Base-by-base conservation (phyloP, 305 asterid species). In the Fraxinus baroniana region DNA sequence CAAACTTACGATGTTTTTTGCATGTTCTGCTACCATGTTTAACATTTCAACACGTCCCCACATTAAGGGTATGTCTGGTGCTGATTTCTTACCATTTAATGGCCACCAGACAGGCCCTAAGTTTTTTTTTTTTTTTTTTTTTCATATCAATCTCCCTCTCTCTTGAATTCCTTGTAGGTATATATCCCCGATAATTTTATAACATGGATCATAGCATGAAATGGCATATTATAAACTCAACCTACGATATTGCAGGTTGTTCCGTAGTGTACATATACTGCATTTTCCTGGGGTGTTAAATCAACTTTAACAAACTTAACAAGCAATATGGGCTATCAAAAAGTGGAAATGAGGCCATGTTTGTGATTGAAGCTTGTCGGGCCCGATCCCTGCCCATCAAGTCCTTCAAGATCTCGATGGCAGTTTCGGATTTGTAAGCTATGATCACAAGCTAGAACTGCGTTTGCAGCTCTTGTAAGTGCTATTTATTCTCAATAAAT, bases 321-420 rank as follows among this genome's bases (percentile, higher is more conserved):
- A 94, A 88, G 86, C 97, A 94, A 44, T 94, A 95, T 78, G 98
- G 98, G 12, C 89, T 95, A 39, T 78, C 93, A 10, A 94, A 90
- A 89, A 87, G 86, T 13, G 88, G 87, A 15, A 93, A 94, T 77
- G 99, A 95, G 88, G 96, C 99, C 72, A 85, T 91, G 90, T 92
- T 93, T 64, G 91, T 66, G 7, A 24, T 66, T 9, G 36, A 66
- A 66, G 73, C 73, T 2, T 66, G 26, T 24, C 73, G 93, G 32
- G 93, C 98, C 12, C 95, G 0, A 87, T 91, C 86, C 99, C 98
- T 1, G 97, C 99, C 52, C 97, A 95, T 86, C 94, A 89, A 80
- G 97, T 95, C 77, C 93, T 95, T 60, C 87, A 90, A 74, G 99
- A 91, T 77, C 97, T 95, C 64, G 96, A 95, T 7, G 98, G 97